phyloP scores from a whole-genome alignment of 805 yeast species.

The Scheffersomyces coipomensis region DNA sequence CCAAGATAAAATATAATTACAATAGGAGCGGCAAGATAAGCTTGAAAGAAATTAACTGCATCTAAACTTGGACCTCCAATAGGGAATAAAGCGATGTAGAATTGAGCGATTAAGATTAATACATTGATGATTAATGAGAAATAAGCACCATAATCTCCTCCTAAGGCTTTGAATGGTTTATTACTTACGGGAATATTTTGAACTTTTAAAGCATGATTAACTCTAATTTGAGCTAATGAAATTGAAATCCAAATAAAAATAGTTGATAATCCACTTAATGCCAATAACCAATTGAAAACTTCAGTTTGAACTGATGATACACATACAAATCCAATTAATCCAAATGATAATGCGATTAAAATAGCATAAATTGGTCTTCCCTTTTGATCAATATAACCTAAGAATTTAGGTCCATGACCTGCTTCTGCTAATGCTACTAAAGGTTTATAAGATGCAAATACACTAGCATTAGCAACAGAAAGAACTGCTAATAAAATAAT shows the following conservation, averaged over 20 bases:
- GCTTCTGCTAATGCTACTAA: slow-evolving; percentile 63
- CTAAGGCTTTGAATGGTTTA: slow-evolving; percentile 69
- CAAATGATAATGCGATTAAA: slow-evolving; percentile 24
- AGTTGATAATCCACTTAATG: slow-evolving; percentile 35
- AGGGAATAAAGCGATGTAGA: slow-evolving; percentile 29
- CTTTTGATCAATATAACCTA: slow-evolving; percentile 33
- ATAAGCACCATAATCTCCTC: slow-evolving; percentile 42
- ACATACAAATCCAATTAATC: slow-evolving; percentile 34
- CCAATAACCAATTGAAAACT: slow-evolving; percentile 37
- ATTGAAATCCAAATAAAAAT: slow-evolving; percentile 40
- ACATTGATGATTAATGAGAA: slow-evolving; percentile 18
- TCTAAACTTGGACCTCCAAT: slow-evolving; percentile 43
- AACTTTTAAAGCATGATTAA: slow-evolving; percentile 54
- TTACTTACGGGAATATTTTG: slow-evolving; percentile 61
- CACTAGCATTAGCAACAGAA: slow-evolving; percentile 72
- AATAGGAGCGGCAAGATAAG: slow-evolving; percentile 47
- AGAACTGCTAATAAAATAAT: slow-evolving; percentile 68
- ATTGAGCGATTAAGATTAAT: slow-evolving; percentile 23
- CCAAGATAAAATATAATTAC: slow-evolving; percentile 37
- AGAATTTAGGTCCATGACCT: slow-evolving; percentile 55
- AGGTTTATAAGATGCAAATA: slow-evolving; percentile 66
- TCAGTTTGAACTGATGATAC: slow-evolving; percentile 19
- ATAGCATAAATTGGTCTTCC: slow-evolving; percentile 39
- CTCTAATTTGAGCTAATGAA: slow-evolving; percentile 40
- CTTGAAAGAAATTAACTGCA: slow-evolving; percentile 45